These are phyloP conservation scores for Adansonia digitata DNA, from an alignment of 345 rosid genomes.

Conservation along the genomic window DNA sequence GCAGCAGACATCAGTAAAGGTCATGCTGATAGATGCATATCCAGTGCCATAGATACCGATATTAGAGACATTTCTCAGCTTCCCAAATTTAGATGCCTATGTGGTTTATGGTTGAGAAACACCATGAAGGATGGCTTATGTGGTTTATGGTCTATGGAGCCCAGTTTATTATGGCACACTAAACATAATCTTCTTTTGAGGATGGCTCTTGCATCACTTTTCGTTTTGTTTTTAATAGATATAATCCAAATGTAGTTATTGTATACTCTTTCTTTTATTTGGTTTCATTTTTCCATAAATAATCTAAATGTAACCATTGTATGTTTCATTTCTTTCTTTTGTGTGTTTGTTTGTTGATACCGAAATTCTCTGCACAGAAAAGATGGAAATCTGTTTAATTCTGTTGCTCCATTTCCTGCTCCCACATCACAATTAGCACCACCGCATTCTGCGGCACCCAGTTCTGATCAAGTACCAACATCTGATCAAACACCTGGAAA, in stretches of 20 bases:
- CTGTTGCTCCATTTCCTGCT: constrained; percentile 49
- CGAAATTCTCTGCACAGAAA: constrained; percentile 43
- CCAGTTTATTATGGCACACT: no score
- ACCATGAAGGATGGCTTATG: no score
- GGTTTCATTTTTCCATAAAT: neutral
- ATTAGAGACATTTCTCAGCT: neutral
- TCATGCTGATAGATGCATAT: constrained; percentile 2
- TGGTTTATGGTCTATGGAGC: no score
- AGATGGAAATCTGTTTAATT: constrained; percentile 79
- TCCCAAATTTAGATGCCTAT: no score
- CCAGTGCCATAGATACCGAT: neutral
- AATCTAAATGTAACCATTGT: neutral
- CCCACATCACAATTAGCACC: constrained; percentile 41
- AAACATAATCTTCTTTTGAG: neutral
- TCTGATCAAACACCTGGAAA: constrained; percentile 42
- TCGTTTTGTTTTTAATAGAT: no score
- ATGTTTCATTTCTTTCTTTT: neutral
- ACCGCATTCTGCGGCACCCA: constrained; percentile 34
- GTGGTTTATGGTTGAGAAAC: neutral
- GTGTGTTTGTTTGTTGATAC: constrained; percentile 8
- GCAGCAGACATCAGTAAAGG: neutral
- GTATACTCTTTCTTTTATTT: no score
- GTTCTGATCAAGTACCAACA: constrained; percentile 30
- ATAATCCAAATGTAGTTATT: no score
- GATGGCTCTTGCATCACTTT: neutral